These are phyloP conservation scores for Gossypium australe DNA, from an alignment of 345 rosid species.

Conservation along the genomic window DNA sequence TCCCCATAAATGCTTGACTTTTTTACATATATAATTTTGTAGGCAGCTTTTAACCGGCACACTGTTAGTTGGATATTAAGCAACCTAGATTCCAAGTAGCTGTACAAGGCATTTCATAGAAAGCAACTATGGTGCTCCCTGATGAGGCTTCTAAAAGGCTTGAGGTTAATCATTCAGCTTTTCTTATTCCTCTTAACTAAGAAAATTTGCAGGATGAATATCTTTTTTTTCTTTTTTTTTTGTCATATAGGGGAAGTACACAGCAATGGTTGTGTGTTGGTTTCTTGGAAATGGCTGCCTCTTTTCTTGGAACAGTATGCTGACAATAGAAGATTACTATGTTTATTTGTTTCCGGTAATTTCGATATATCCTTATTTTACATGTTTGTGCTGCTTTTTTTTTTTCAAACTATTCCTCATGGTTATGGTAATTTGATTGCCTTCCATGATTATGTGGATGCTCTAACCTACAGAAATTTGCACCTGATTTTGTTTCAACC, in stretches of 20 bases:
- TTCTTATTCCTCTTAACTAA: not conserved
- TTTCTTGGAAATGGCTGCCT: slow-evolving; percentile 78
- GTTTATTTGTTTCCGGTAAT: slow-evolving; percentile 57
- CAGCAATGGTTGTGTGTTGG: slow-evolving; percentile 69
- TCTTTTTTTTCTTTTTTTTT: not conserved
- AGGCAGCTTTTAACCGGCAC: not conserved
- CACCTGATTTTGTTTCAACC: not conserved
- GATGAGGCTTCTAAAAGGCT: slow-evolving; percentile 22
- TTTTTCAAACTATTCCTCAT: not conserved
- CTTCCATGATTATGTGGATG: not conserved
- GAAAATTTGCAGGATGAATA: not conserved
- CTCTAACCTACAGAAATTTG: not conserved
- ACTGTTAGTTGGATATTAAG: not conserved
- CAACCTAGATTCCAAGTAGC: slow-evolving; percentile 1
- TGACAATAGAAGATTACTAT: slow-evolving; percentile 73
- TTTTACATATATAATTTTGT: not conserved
- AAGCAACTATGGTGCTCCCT: slow-evolving; percentile 19
- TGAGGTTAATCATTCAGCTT: slow-evolving; percentile 27
- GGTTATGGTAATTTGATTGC: not conserved
- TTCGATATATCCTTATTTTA: not conserved
- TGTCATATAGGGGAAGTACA: slow-evolving; percentile 51
- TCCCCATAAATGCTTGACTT: not conserved
- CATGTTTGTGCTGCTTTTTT: not conserved
- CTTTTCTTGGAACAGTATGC: slow-evolving; percentile 79
- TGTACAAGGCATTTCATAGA: slow-evolving; percentile 12